Conservation (phyloP, 139 green algal genomes). For the Micromonas pusilla region DNA sequence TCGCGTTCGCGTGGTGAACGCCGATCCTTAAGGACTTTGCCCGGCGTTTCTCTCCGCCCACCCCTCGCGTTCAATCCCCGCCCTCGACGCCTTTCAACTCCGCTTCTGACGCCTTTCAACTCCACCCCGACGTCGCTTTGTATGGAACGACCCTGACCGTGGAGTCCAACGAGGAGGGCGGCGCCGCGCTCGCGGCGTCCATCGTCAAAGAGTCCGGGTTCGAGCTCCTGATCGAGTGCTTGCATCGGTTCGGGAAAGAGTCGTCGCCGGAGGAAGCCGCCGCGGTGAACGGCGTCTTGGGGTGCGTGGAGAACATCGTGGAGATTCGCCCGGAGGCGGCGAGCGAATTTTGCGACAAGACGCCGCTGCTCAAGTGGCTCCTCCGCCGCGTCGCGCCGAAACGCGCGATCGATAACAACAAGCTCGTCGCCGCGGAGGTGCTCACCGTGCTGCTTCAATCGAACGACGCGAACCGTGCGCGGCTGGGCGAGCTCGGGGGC, state of each 20-base stretch:
- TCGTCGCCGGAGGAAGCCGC: slow-evolving; percentile 55
- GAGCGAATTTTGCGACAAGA: slow-evolving; percentile 44
- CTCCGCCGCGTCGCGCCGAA: slow-evolving; percentile 59
- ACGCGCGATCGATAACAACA: slow-evolving; percentile 67
- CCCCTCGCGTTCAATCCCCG: no score
- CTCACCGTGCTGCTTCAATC: slow-evolving; percentile 80
- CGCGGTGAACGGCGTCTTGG: slow-evolving; percentile 66
- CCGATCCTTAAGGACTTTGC: no score
- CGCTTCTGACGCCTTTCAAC: no score
- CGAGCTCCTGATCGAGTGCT: slow-evolving; percentile 60
- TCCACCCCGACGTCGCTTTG: no score
- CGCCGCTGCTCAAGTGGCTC: slow-evolving; percentile 76
- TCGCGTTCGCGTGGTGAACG: no score
- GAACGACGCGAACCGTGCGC: slow-evolving; percentile 56
- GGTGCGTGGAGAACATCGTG: slow-evolving; percentile 82
- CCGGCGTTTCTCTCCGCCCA: no score
- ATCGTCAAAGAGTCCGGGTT: slow-evolving; percentile 63
- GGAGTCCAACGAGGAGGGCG: slow-evolving; percentile 51
- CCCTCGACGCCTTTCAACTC: no score
- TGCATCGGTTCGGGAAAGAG: slow-evolving; percentile 59
- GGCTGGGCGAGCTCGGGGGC: slow-evolving; percentile 55
- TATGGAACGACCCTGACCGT: no score
- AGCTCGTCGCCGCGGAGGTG: slow-evolving; percentile 77
- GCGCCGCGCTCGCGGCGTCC: slow-evolving; percentile 52
- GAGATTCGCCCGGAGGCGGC: slow-evolving; percentile 76